A percentile compares a stretch with the other conserved stretches of the same genome.
Evolutionary conservation across 169 alveolate species (phyloP).

Genomic region (Theileria equi): DNA sequence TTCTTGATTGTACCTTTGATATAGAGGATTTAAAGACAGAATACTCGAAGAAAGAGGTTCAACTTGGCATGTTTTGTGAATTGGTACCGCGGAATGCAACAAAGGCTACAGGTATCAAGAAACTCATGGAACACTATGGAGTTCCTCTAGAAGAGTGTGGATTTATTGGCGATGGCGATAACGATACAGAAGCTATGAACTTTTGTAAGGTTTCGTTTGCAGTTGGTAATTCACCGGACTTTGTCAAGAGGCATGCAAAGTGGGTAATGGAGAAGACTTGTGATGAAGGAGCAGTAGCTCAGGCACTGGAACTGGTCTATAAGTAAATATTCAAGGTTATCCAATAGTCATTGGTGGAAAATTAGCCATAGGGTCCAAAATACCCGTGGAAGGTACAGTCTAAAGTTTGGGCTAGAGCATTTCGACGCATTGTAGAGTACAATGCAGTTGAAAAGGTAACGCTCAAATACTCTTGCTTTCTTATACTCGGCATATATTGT

Average conservation of each 20-base stretch:
- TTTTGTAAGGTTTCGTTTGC: constrained; percentile 35
- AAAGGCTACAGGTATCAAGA: constrained; percentile 37
- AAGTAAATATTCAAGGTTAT: neutral
- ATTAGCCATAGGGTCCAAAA: neutral
- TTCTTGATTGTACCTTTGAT: neutral
- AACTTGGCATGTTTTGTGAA: constrained; percentile 29
- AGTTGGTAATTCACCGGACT: constrained; percentile 44
- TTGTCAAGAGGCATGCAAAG: constrained; percentile 34
- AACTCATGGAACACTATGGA: constrained; percentile 20
- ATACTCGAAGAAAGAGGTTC: no score
- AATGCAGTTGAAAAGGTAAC: neutral
- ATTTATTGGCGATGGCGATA: constrained; percentile 53
- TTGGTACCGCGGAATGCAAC: constrained; percentile 18
- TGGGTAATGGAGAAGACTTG: constrained; percentile 12
- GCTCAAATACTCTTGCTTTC: no score
- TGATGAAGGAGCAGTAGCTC: constrained; percentile 27
- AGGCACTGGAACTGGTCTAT: neutral
- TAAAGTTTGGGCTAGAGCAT: neutral
- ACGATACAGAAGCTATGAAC: constrained; percentile 53
- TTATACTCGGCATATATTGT: no score
- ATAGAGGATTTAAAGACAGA: no score
- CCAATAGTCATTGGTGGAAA: neutral
- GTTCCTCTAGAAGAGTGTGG: neutral
- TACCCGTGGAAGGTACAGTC: neutral
- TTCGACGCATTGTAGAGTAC: neutral